Percentiles rank a stretch among this genome's conserved stretches.
Evolutionary conservation across 2,329 filamentous ascomycete species (phyloP).

Genomic region (Botrytis pseudocinerea): DNA sequence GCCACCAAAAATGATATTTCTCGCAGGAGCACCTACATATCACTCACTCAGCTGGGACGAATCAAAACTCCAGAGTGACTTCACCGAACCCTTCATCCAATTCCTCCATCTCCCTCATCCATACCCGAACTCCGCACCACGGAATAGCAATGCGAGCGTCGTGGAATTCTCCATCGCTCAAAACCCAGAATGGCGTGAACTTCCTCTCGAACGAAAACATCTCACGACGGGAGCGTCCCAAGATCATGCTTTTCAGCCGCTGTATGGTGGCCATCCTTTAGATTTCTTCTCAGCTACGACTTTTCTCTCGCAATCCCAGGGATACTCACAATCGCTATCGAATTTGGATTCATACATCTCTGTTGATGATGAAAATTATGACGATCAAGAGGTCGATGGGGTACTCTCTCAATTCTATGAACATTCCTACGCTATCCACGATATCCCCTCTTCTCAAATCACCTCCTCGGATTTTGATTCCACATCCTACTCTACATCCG

Average conservation of each 20-base stretch:
- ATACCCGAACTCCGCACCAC: conserved; percentile 14
- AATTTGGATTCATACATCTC: neutral
- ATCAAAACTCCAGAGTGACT: conserved; percentile 50
- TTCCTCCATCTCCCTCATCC: conserved; percentile 41
- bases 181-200: conserved; percentile 51
- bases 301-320: conserved; percentile 16
- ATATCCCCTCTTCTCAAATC: conserved; percentile 63
- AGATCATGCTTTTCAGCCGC: conserved; percentile 42
- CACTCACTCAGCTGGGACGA: conserved; percentile 56
- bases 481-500: conserved; percentile 42
- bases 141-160: conserved; percentile 20
- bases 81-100: conserved; percentile 45
- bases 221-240: conserved; percentile 55
- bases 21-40: conserved; percentile 53
- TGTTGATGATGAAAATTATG: conserved; percentile 11
- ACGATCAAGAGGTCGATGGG: conserved; percentile 34
- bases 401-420: conserved; percentile 69
- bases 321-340: conserved; percentile 8
- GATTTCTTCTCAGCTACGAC: conserved; percentile 50
- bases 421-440: conserved; percentile 72
- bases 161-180: neutral
- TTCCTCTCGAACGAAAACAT: conserved; percentile 50
- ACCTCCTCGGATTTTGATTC: conserved; percentile 42
- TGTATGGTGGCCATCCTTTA: conserved; percentile 40
- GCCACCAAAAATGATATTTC: conserved; percentile 20